phyloP scores from a whole-genome alignment of 1,284 basidiomycete genomes.

The Tylopilus orsonianus region DNA sequence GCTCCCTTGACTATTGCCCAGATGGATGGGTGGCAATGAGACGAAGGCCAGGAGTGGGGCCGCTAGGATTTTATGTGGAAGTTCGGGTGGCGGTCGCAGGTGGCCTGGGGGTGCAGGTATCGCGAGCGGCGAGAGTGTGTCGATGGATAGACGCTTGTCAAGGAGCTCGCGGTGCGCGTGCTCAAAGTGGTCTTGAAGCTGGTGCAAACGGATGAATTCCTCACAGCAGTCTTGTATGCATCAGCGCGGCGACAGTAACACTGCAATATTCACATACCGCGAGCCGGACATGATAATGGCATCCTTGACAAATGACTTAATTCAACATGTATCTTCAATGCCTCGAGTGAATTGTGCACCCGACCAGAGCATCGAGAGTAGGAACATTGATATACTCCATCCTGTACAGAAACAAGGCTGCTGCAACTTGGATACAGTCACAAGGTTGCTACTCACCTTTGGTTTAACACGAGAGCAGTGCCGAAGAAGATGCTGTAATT shows the following conservation, averaged over 20 bases:
- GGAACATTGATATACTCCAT: constrained; percentile 28
- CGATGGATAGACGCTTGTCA: constrained; percentile 6
- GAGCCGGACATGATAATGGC: constrained; percentile 24
- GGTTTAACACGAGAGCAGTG: constrained; percentile 25
- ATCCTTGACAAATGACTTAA: constrained; percentile 34
- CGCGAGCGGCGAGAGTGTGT: constrained; percentile 24
- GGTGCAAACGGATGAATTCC: constrained; percentile 27
- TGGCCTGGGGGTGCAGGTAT: constrained; percentile 17
- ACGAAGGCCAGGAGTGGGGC: constrained; percentile 10
- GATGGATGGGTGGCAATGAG: constrained; percentile 14
- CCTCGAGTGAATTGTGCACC: constrained; percentile 18
- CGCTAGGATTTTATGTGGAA: constrained; percentile 10
- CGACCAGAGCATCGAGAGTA: constrained; percentile 33
- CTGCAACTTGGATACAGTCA: not conserved
- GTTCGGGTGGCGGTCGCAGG: constrained; percentile 20
- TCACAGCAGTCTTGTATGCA: constrained; percentile 23
- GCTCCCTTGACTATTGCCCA: constrained; percentile 12
- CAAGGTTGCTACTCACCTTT: constrained; percentile 11
- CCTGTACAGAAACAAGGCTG: constrained; percentile 14
- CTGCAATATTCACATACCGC: constrained; percentile 16
- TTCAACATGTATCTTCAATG: constrained; percentile 28
- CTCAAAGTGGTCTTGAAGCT: constrained; percentile 28
- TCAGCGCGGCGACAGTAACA: constrained; percentile 1
- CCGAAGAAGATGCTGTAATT: constrained; percentile 26
- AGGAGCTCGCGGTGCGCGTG: constrained; percentile 24